Evolutionary conservation across 148 eudicot genomes (phyloP).

Genomic region (Spergularia marina): DNA sequence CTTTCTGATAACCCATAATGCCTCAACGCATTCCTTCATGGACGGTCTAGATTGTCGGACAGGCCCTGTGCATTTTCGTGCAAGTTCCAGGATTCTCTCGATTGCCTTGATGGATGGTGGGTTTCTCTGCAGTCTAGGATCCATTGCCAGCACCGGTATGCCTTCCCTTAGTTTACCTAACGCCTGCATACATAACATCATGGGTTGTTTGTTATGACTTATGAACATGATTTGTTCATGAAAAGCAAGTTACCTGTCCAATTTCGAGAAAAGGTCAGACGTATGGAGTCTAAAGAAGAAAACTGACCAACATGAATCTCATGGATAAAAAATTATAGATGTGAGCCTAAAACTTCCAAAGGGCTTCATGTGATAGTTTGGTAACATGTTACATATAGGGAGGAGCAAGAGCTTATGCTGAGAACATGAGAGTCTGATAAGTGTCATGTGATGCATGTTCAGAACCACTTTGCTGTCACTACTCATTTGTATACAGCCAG

Average conservation of each 20-base stretch:
- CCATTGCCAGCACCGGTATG: slow-evolving; percentile 61
- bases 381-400: not conserved
- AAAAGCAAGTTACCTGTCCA: too few species aligned
- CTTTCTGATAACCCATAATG: slow-evolving; percentile 60
- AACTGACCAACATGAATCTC: too few species aligned
- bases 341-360: too few species aligned
- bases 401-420: not conserved
- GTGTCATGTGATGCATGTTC: slow-evolving; percentile 8
- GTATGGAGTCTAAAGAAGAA: too few species aligned
- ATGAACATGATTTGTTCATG: too few species aligned
- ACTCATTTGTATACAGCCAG: too few species aligned
- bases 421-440: not conserved
- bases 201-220: not conserved
- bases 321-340: too few species aligned
- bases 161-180: slow-evolving; percentile 52
- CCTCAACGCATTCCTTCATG: slow-evolving; percentile 68
- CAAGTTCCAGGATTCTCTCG: slow-evolving; percentile 54
- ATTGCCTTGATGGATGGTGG: slow-evolving; percentile 54
- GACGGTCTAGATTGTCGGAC: slow-evolving; percentile 54
- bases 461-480: not conserved
- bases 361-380: slow-evolving; percentile 11
- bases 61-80: slow-evolving; percentile 48
- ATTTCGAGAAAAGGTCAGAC: too few species aligned
- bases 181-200: slow-evolving; percentile 43
- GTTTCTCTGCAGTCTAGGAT: slow-evolving; percentile 53